Evolutionary conservation across 1,284 basidiomycete genomes (phyloP).

Genomic region (Neolentinus lepideus): DNA sequence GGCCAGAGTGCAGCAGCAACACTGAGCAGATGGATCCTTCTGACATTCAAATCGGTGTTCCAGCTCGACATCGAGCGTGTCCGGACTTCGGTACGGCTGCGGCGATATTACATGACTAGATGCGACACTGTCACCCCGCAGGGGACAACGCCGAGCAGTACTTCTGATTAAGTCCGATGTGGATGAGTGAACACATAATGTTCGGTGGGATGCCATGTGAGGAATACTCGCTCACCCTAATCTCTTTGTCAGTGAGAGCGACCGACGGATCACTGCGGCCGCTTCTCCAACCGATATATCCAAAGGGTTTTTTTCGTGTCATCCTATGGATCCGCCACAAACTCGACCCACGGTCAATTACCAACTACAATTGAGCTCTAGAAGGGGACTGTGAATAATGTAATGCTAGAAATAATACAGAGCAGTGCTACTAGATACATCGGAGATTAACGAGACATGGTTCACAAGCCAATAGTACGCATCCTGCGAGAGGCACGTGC

Average conservation of each 20-base stretch:
- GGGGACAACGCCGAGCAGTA: no score
- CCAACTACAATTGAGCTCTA: neutral
- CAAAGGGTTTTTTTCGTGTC: neutral
- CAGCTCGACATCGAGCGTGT: no score
- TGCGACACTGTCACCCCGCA: no score
- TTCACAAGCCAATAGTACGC: neutral
- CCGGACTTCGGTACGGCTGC: no score
- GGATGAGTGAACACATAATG: neutral
- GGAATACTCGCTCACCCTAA: neutral
- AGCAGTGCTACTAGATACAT: neutral
- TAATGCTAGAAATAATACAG: neutral
- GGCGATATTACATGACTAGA: no score
- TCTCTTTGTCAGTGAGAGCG: conserved; percentile 1
- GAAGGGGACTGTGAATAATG: no score
- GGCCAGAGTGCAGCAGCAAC: no score
- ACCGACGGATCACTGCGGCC: neutral
- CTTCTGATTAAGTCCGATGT: neutral
- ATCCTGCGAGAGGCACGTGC: neutral
- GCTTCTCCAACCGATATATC: neutral
- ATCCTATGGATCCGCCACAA: neutral
- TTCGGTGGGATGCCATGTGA: neutral
- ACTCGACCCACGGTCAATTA: neutral
- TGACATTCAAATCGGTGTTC: no score
- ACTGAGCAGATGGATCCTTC: no score
- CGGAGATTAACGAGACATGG: neutral